Conservation (phyloP, 257 asterid species). For the Solanum bulbocastanum region DNA sequence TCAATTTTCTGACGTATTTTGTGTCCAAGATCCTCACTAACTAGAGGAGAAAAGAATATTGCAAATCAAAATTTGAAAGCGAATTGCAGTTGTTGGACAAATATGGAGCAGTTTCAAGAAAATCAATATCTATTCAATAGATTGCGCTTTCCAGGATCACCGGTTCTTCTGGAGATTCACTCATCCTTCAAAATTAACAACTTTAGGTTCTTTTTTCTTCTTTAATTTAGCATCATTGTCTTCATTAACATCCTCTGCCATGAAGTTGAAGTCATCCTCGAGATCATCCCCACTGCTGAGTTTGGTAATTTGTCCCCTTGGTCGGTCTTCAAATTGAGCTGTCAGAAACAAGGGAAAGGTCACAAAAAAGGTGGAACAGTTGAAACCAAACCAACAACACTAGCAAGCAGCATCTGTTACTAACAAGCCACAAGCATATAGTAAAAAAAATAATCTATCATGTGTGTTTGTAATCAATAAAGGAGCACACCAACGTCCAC, state of each 20-base stretch:
- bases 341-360: background rate
- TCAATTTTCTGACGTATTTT: background rate
- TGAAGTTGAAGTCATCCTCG: constrained; percentile 81
- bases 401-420: background rate
- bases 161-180: background rate
- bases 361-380: background rate
- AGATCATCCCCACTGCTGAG: constrained; percentile 82
- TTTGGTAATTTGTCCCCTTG: constrained; percentile 45
- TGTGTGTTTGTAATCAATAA: background rate
- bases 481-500: background rate
- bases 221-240: constrained; percentile 16
- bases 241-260: constrained; percentile 10
- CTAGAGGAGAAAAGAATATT: background rate
- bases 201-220: constrained; percentile 53
- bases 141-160: background rate
- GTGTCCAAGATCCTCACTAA: background rate
- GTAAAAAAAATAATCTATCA: background rate
- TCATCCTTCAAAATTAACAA: constrained; percentile 68
- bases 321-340: constrained; percentile 36
- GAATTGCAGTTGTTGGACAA: background rate
- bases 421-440: background rate
- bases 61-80: background rate
- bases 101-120: background rate
- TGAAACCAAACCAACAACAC: background rate
- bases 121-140: background rate